phyloP scores from a whole-genome alignment of 2,329 filamentous ascomycete species.

The Xylariaceae sp. region DNA sequence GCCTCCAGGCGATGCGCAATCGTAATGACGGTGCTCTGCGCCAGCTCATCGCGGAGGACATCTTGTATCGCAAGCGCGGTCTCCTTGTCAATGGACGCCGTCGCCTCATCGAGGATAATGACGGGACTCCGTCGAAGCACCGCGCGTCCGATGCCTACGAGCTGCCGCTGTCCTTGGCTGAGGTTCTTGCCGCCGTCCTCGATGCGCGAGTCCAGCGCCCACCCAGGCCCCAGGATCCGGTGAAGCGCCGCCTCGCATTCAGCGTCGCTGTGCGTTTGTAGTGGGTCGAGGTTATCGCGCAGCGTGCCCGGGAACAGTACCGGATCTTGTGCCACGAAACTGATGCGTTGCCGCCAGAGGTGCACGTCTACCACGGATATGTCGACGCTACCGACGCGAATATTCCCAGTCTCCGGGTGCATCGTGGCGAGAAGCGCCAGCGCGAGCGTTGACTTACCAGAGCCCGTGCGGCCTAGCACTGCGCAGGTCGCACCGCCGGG shows the following conservation, averaged over 20 bases:
- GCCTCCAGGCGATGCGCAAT: conserved; percentile 62
- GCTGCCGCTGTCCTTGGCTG: conserved; percentile 57
- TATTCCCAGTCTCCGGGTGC: conserved; percentile 43
- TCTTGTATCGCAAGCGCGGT: conserved; percentile 55
- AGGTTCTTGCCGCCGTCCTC: conserved; percentile 57
- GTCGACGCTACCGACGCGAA: conserved; percentile 50
- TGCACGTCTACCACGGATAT: conserved; percentile 50
- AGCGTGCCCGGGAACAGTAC: conserved; percentile 55
- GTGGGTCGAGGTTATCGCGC: conserved; percentile 63
- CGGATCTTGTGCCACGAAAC: conserved; percentile 60
- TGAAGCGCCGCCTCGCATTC: conserved; percentile 49
- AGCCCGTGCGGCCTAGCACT: conserved; percentile 77
- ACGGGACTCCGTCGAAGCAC: conserved; percentile 55
- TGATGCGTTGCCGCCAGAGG: conserved; percentile 51
- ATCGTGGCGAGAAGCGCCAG: conserved; percentile 54
- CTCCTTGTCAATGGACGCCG: conserved; percentile 55
- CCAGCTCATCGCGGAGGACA: conserved; percentile 50
- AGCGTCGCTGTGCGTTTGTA: conserved; percentile 49
- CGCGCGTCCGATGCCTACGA: conserved; percentile 55
- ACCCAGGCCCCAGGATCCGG: conserved; percentile 51
- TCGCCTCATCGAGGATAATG: conserved; percentile 60
- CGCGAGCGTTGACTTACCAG: conserved; percentile 75
- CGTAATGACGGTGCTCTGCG: conserved; percentile 55
- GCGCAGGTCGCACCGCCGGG: conserved; percentile 57
- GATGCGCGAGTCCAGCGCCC: conserved; percentile 46